These are phyloP conservation scores for Simmondsia chinensis DNA, from an alignment of 148 eudicot genomes.

Conservation along the genomic window DNA sequence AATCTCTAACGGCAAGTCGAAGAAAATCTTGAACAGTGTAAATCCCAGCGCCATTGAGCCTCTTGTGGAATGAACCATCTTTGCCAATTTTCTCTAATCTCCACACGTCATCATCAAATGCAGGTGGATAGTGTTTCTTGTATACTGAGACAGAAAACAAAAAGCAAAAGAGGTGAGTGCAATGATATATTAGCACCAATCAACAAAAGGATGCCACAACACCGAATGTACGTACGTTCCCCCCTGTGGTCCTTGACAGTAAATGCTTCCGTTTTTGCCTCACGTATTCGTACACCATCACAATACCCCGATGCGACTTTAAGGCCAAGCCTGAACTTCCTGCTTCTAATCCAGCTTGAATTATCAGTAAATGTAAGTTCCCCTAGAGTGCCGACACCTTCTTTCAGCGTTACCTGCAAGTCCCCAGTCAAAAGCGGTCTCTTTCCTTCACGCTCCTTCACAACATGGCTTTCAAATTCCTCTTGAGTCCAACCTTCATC, in stretches of 20 bases:
- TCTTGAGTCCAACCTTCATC: slow-evolving; percentile 86
- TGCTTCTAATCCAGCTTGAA: slow-evolving; percentile 94
- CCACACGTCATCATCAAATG: slow-evolving; percentile 91
- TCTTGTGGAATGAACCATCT: slow-evolving; percentile 97
- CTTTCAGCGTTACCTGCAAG: slow-evolving; percentile 74
- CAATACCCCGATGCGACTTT: slow-evolving; percentile 67
- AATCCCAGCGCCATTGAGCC: slow-evolving; percentile 53
- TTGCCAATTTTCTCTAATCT: slow-evolving; percentile 98
- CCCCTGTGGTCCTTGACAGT: slow-evolving; percentile 95
- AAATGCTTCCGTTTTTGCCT: slow-evolving; percentile 96
- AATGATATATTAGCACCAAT: neutral
- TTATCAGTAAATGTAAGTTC: slow-evolving; percentile 93
- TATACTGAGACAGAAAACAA: slow-evolving; percentile 43
- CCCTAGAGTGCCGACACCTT: slow-evolving; percentile 92
- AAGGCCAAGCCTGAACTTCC: slow-evolving; percentile 86
- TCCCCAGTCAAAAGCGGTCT: slow-evolving; percentile 86
- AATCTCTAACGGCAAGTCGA: slow-evolving; percentile 77
- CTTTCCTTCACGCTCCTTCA: slow-evolving; percentile 92
- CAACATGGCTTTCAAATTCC: slow-evolving; percentile 81
- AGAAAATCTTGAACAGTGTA: slow-evolving; percentile 80
- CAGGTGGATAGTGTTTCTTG: slow-evolving; percentile 98
- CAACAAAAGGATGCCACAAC: neutral
- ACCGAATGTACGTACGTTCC: slow-evolving; percentile 52
- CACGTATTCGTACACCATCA: slow-evolving; percentile 69
- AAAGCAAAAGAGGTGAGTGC: slow-evolving; percentile 1